These are phyloP conservation scores for Eragrostis tef DNA, from an alignment of 202 grass and related monocot genomes.

Conservation along the genomic window DNA sequence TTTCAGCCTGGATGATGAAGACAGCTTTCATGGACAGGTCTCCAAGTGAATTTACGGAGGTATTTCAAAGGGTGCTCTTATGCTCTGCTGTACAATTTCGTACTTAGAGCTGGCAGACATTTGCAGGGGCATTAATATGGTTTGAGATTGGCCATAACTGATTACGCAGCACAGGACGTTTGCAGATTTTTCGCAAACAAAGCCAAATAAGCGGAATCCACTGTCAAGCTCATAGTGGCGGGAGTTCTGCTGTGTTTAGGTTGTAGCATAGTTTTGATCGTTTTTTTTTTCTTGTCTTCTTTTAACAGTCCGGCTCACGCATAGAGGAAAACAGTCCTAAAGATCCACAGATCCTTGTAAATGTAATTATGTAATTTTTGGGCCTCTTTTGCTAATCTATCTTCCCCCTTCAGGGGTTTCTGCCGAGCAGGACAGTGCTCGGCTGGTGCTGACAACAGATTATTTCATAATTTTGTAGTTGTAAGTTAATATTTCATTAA, in stretches of 20 bases:
- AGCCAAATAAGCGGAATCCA: slow-evolving; percentile 24
- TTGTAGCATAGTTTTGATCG: not conserved
- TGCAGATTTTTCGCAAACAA: slow-evolving; percentile 12
- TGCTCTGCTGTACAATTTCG: slow-evolving; percentile 13
- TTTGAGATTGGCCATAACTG: slow-evolving; percentile 29
- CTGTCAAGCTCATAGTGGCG: not conserved
- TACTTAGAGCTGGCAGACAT: not conserved
- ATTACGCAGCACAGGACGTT: not conserved
- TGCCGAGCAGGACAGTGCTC: not conserved
- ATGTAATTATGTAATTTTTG: slow-evolving; percentile 53
- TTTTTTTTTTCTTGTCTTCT: not conserved
- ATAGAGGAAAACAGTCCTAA: not conserved
- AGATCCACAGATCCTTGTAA: slow-evolving; percentile 38
- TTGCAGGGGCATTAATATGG: slow-evolving; percentile 14
- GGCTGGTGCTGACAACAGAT: not conserved
- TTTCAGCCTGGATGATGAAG: slow-evolving; percentile 27
- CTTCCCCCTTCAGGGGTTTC: slow-evolving; percentile 4
- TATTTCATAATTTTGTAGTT: slow-evolving; percentile 41
- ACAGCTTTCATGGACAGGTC: slow-evolving; percentile 31
- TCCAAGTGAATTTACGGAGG: slow-evolving; percentile 12
- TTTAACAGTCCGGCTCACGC: not conserved
- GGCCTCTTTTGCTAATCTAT: slow-evolving; percentile 34
- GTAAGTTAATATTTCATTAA: slow-evolving; percentile 35
- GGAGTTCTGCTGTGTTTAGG: not conserved
- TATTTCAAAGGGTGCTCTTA: slow-evolving; percentile 21